Evolutionary conservation across 768 basidiomycete genomes (phyloP), one percentile per base, ranked within the genome.

Genomic region (Lactifluus piperatus): DNA sequence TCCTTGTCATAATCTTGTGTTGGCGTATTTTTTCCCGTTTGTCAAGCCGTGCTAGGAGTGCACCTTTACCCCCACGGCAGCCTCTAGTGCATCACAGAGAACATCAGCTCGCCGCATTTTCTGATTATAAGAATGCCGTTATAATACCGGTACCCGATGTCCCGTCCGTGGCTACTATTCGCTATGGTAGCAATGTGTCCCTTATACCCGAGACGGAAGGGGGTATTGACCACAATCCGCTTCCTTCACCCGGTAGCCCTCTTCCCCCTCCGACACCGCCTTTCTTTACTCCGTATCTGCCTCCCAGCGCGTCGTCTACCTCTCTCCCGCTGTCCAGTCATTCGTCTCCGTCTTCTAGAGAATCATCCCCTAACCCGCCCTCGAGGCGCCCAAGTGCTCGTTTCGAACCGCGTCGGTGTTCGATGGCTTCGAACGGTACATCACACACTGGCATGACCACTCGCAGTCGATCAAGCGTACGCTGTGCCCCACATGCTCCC

Each of bases 21-120:
- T 69, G 69, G 66, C 72, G 73, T 16, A 56, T 76, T 62, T 56
- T 79, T 53, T 71, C 72, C 39, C 72, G 73, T 46, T 64, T 51
- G 16, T 72, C 66, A 27, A 66, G 70, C 26, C 70, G 68, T 22
- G 58, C 67, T 18, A 65, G 68, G 27, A 67, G 75, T 1, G 72
- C 68, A 0, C 85, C 86, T 4, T 74, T 86, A 0, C 86, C 85
- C 0, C 85, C 83, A 14, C 75, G 81, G 11, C 85, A 86, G 62
- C 80, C 82, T 16, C 79, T 86, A 24, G 83, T 84, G 5, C 81
- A 81, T 63, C 79, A 81, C 54, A 77, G 85, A 14, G 77, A 80
- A 62, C 77, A 77, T 30, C 75, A 78, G 53, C 65, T 77, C n/a
- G 71, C 76, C 9, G 73, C 76, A 39, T 70, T 77, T 44, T 70